Evolutionary conservation across 139 green algal species (phyloP).

Genomic region (Chlorella sp.): DNA sequence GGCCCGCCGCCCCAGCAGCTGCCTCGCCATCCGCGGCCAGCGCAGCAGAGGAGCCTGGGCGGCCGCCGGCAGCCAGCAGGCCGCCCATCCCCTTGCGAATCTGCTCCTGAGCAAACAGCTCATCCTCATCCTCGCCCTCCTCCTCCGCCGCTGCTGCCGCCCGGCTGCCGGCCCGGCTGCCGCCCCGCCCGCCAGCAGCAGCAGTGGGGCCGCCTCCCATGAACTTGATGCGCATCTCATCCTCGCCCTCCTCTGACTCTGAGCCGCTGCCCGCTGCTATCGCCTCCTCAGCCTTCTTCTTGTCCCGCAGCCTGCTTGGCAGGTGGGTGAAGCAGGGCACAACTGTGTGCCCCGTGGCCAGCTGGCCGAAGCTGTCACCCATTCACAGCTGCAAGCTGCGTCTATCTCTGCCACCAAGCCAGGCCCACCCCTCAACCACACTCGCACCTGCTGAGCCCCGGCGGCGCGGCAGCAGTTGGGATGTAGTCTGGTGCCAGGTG

Average conservation of each 20-base stretch:
- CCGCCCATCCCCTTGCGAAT: conserved; percentile 69
- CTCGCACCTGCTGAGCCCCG: too few species aligned
- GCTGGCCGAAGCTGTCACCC: too few species aligned
- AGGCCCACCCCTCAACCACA: too few species aligned
- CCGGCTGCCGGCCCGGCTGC: background rate
- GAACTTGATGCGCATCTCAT: conserved; percentile 71
- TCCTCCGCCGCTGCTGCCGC: conserved; percentile 37
- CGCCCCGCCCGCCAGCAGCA: conserved; percentile 1
- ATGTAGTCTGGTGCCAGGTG: too few species aligned
- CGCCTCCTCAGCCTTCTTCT: conserved; percentile 30
- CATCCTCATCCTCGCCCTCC: conserved; percentile 69
- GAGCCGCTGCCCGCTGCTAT: conserved; percentile 22
- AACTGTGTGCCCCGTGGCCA: too few species aligned
- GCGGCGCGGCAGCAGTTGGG: too few species aligned
- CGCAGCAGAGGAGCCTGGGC: background rate
- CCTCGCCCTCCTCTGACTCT: conserved; percentile 63
- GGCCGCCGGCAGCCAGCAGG: conserved; percentile 2
- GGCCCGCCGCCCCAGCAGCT: background rate
- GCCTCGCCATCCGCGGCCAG: background rate
- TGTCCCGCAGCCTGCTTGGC: conserved; percentile 40
- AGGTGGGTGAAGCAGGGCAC: too few species aligned
- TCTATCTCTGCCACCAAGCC: too few species aligned
- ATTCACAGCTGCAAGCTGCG: too few species aligned
- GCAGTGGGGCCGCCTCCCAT: conserved; percentile 35
- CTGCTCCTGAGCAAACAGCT: conserved; percentile 70